Evolutionary conservation across 768 basidiomycete genomes (phyloP).

Genomic region (Paxillus involutus): DNA sequence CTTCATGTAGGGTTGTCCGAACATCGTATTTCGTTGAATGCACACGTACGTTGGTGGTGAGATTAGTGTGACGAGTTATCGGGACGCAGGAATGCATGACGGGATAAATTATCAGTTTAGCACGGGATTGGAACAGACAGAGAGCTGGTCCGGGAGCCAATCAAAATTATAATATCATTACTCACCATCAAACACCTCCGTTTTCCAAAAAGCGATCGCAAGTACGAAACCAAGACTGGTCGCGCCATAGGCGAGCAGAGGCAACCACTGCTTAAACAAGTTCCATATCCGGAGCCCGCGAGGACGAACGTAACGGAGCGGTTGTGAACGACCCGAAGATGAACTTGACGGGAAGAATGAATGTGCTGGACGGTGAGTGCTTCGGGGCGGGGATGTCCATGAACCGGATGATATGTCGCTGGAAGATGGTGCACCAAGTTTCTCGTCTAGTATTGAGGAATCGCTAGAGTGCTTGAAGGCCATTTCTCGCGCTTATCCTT

Average conservation of each 20-base stretch:
- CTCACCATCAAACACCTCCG: constrained; percentile 80
- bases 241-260: constrained; percentile 71
- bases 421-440: constrained; percentile 7
- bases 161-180: constrained; percentile 11
- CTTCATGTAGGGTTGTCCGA: constrained; percentile 35
- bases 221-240: constrained; percentile 77
- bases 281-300: constrained; percentile 54
- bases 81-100: no score
- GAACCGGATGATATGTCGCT: constrained; percentile 22
- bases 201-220: constrained; percentile 82
- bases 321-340: constrained; percentile 14
- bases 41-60: constrained; percentile 9
- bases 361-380: constrained; percentile 16
- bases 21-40: constrained; percentile 2
- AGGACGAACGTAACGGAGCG: constrained; percentile 42
- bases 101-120: constrained; percentile 2
- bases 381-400: constrained; percentile 13
- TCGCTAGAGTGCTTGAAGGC: not conserved
- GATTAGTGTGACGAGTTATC: not conserved
- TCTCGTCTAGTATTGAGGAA: constrained; percentile 23
- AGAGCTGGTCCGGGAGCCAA: not conserved
- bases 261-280: constrained; percentile 72
- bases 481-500: not conserved
- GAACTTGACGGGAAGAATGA: constrained; percentile 17
- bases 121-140: not conserved